These are phyloP conservation scores for Silene coronaria DNA, from an alignment of 179 eudicot genomes.

Conservation along the genomic window DNA sequence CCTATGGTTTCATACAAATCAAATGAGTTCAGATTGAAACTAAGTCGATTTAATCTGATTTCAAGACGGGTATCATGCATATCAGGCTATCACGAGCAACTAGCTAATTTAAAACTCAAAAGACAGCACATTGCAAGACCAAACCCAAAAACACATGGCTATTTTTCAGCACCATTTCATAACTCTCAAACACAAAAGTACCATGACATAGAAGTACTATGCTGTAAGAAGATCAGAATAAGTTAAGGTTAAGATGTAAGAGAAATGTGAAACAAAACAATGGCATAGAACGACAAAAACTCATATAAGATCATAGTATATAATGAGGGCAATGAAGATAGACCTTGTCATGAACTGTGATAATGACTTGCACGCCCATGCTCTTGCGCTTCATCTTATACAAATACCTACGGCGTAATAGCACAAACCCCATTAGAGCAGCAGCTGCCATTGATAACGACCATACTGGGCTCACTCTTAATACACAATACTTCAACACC, in stretches of 20 bases:
- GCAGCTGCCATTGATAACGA: slow-evolving; percentile 83
- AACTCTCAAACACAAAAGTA: no score
- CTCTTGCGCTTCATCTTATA: slow-evolving; percentile 71
- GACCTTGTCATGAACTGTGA: slow-evolving; percentile 78
- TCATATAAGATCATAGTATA: neutral
- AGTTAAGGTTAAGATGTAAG: no score
- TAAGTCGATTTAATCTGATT: neutral
- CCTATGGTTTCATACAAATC: neutral
- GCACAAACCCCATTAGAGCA: slow-evolving; percentile 66
- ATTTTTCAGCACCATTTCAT: no score
- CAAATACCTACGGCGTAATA: slow-evolving; percentile 56
- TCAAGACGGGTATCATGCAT: neutral
- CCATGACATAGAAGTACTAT: no score
- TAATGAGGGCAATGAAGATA: neutral
- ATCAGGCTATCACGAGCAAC: neutral
- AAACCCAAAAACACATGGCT: no score
- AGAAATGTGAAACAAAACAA: no score
- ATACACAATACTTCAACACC: slow-evolving; percentile 58
- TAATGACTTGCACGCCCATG: slow-evolving; percentile 47
- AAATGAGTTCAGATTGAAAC: neutral
- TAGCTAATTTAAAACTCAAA: neutral
- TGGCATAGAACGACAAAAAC: no score
- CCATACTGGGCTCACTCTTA: slow-evolving; percentile 76
- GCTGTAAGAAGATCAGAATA: no score
- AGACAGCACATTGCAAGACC: no score